A percentile compares a stretch with the other conserved stretches of the same genome.
phyloP scores from a whole-genome alignment of 768 basidiomycete species.

The Boletus barrowsii region DNA sequence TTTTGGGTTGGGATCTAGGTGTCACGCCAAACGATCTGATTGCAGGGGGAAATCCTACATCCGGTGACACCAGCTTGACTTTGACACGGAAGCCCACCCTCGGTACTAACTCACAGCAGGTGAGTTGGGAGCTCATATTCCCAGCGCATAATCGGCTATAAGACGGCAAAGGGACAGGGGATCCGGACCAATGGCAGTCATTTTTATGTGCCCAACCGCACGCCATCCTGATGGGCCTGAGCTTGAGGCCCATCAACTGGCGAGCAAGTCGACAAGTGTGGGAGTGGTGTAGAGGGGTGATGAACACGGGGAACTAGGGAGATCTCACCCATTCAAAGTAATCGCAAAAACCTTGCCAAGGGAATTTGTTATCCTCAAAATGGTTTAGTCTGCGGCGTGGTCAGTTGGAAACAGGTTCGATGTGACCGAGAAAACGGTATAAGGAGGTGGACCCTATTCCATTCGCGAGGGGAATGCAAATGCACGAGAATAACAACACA shows the following conservation, averaged over 20 bases:
- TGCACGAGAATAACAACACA: not conserved
- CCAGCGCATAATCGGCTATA: not conserved
- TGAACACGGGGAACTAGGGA: conserved; percentile 12
- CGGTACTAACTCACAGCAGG: not conserved
- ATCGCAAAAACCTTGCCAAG: not conserved
- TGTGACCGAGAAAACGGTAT: not conserved
- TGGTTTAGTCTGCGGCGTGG: conserved; percentile 16
- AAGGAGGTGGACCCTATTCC: not conserved
- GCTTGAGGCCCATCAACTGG: not conserved
- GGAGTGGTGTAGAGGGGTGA: conserved; percentile 10
- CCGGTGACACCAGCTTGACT: not conserved
- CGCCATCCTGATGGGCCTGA: not conserved
- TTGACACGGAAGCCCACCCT: not conserved
- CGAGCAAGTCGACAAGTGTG: conserved; percentile 10
- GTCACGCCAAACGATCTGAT: not conserved
- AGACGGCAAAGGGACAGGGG: not conserved
- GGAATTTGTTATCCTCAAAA: conserved; percentile 12
- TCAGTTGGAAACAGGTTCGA: not conserved
- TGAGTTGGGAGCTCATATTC: not conserved
- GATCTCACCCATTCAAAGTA: conserved; percentile 1
- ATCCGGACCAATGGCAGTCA: not conserved
- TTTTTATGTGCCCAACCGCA: not conserved
- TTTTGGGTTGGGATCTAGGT: not conserved
- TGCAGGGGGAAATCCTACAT: not conserved
- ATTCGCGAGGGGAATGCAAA: not conserved